Evolutionary conservation across 805 yeast species (phyloP).

Genomic region (Ogataea ramenticola): DNA sequence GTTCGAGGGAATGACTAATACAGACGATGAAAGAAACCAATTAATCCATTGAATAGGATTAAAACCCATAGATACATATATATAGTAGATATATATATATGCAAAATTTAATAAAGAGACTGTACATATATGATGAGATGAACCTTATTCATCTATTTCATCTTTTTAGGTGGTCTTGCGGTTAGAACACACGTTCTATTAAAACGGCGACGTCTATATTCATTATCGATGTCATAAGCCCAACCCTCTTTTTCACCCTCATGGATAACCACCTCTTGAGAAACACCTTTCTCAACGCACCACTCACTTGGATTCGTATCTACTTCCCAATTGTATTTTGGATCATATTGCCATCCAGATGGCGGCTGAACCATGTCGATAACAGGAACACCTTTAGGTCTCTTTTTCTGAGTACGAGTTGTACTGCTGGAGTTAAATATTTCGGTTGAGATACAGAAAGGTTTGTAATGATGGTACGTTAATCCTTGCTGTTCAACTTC

Average conservation of each 20-base stretch:
- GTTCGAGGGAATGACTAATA: slow-evolving; percentile 44
- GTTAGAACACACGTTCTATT: slow-evolving; percentile 45
- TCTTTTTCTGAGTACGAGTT: slow-evolving; percentile 37
- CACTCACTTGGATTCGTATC: slow-evolving; percentile 50
- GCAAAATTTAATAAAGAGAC: neutral
- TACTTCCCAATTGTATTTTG: slow-evolving; percentile 54
- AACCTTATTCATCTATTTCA: too few relatives aligned
- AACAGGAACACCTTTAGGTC: slow-evolving; percentile 58
- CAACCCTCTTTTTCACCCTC: slow-evolving; percentile 39
- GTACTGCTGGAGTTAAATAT: slow-evolving; percentile 47
- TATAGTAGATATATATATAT: neutral
- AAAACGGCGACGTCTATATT: slow-evolving; percentile 54
- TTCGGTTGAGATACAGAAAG: slow-evolving; percentile 46
- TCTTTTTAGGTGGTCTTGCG: slow-evolving; percentile 27
- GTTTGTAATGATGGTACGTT: slow-evolving; percentile 54
- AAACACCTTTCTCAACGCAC: slow-evolving; percentile 39
- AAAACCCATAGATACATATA: too few relatives aligned
- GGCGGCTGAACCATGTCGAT: slow-evolving; percentile 62
- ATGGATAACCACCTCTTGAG: slow-evolving; percentile 21
- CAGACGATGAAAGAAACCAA: slow-evolving; percentile 3
- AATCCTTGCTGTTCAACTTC: slow-evolving; percentile 66
- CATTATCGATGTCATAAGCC: slow-evolving; percentile 42
- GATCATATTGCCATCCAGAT: slow-evolving; percentile 61
- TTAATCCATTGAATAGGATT: too few relatives aligned
- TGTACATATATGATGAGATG: too few relatives aligned